Conservation (phyloP, 1,139 yeast genomes). For the Magnusiomyces suaveolens region DNA sequence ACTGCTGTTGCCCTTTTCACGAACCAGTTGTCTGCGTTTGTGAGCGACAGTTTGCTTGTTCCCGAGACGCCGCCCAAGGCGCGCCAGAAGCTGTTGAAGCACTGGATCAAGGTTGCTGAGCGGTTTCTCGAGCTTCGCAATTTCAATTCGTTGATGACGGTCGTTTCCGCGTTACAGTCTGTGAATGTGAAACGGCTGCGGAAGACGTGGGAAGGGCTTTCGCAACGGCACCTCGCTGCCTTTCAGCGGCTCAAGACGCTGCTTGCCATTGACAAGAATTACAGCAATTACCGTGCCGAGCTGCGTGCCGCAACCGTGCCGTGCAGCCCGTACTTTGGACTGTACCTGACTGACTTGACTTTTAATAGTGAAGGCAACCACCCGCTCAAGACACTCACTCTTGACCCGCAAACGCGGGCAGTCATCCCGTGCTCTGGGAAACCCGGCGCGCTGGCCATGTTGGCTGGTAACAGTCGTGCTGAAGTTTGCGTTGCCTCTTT, state of each 20-base stretch:
- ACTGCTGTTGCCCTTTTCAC: conserved; percentile 61
- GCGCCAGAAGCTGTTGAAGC: conserved; percentile 53
- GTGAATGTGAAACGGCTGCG: conserved; percentile 64
- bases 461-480: conserved; percentile 22
- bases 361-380: conserved; percentile 84
- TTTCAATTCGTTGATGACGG: conserved; percentile 81
- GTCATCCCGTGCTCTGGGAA: background rate
- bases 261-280: conserved; percentile 78
- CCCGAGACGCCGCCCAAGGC: conserved; percentile 37
- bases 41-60: conserved; percentile 55
- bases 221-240: conserved; percentile 55
- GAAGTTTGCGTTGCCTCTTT: too few relatives aligned
- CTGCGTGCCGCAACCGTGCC: conserved; percentile 52
- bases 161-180: conserved; percentile 74
- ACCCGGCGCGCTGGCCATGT: background rate
- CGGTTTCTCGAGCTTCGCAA: conserved; percentile 74
- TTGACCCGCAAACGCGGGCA: conserved; percentile 13
- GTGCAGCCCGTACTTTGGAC: conserved; percentile 75
- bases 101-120: conserved; percentile 78
- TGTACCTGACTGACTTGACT: conserved; percentile 78
- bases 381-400: conserved; percentile 38
- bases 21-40: conserved; percentile 72
- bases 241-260: conserved; percentile 61
- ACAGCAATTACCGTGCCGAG: conserved; percentile 61
- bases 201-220: conserved; percentile 55